Evolutionary conservation across 2,329 filamentous ascomycete species (phyloP), one percentile per base, ranked within the genome.

Genomic region (Exophiala xenobiotica): DNA sequence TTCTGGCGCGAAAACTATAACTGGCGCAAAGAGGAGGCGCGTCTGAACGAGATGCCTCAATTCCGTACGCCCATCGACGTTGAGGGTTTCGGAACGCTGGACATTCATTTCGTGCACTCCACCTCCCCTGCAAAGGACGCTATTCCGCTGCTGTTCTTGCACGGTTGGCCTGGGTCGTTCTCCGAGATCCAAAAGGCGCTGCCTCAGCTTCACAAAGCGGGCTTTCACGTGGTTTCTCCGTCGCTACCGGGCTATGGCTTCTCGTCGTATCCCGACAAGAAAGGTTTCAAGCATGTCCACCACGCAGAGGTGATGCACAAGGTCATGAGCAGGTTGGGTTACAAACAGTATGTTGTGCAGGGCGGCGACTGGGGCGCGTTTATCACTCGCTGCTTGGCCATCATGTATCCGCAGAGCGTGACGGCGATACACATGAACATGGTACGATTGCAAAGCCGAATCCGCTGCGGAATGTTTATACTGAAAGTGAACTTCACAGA

Each of bases 301-400:
- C 85, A 86, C 60, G 82, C 82, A 2, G 81, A 88, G 64, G 76
- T 77, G 0, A 72, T 81, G 57, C 80, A 90, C 65, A 82, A 81
- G 49, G 69, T 90, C 5, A 90, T 90, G 86, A 67, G 78, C 3
- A 74, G 76, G 8, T 74, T 90, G 2, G 85, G 85, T 0, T 90
- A 87, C 63, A 70, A 46, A 9, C n/a, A 81, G 68, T 87, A 85
- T 53, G 64, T 71, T 1, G 70, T 73, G 4, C 79, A 87, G 68
- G 84, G 82, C 57, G 86, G 86, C 18, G 86, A 89, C 63, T 87
- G 84, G 83, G 87, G 86, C 14, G 65, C 77, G 63, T 75, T 77
- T 59, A 78, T 90, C 60, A 83, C 82, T 6, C 78, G 86, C 2
- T 68, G 75, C 11, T 78, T 90, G 52, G 80, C 79, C 1, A 65